These are phyloP conservation scores for Chytriomyces hyalinus DNA, from an alignment of 192 early-diverging fungal genomes.

Conservation along the genomic window DNA sequence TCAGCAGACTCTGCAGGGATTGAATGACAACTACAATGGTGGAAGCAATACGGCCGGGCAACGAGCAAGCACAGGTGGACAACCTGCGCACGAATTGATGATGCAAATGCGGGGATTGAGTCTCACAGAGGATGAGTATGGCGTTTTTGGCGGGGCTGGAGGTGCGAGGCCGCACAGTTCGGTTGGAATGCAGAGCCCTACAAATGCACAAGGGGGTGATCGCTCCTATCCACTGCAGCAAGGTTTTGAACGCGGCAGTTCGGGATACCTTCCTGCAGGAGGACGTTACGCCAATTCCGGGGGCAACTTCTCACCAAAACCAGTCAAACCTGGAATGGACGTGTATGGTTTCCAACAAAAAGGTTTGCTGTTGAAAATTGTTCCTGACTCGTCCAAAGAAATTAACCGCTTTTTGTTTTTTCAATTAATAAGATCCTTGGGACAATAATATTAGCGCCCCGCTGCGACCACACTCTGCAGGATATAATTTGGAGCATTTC, in stretches of 20 bases:
- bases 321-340: background rate
- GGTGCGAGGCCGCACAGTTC: constrained; percentile 26
- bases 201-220: background rate
- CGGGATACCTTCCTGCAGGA: background rate
- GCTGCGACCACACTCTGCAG: constrained; percentile 31
- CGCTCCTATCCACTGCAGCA: background rate
- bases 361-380: background rate
- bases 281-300: background rate
- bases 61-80: background rate
- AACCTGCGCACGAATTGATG: constrained; percentile 10
- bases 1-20: background rate
- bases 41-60: background rate
- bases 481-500: constrained; percentile 34
- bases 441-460: background rate
- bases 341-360: background rate
- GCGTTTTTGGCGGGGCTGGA: background rate
- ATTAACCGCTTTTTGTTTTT: no score
- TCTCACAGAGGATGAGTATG: constrained; percentile 29
- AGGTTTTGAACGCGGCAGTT: background rate
- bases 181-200: constrained; percentile 2
- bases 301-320: constrained; percentile 13
- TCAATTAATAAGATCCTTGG: background rate
- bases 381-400: no score
- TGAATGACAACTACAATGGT: background rate
- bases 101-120: constrained; percentile 27